Percentiles rank a stretch among this genome's conserved stretches.
These are phyloP conservation scores for Gossypium raimondii DNA, from an alignment of 345 rosid species.

Conservation along the genomic window DNA sequence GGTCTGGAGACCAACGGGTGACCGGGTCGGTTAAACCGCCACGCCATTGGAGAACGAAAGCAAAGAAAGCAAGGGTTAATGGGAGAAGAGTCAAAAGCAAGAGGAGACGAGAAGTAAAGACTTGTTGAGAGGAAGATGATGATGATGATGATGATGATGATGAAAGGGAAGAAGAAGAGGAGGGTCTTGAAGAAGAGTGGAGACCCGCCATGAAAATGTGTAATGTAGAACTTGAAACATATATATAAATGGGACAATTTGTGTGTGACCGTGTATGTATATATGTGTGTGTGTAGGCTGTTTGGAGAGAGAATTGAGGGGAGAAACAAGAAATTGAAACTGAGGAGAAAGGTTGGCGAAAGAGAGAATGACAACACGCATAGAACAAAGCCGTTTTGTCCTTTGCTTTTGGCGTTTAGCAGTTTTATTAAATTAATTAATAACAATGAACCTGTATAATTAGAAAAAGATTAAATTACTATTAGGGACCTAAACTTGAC, in stretches of 20 bases:
- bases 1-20: constrained; percentile 45
- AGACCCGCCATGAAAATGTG: constrained; percentile 55
- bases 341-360: not conserved
- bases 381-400: constrained; percentile 23
- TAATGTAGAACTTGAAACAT: not conserved
- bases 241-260: not conserved
- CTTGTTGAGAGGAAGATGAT: constrained; percentile 17
- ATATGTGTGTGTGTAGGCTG: not conserved
- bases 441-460: too few species aligned
- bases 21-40: constrained; percentile 49
- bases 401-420: not conserved
- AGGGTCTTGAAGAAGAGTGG: constrained; percentile 23
- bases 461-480: too few species aligned
- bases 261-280: not conserved
- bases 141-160: constrained; percentile 10
- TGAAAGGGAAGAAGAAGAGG: constrained; percentile 16
- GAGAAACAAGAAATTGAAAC: not conserved
- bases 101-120: constrained; percentile 38
- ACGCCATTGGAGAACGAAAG: constrained; percentile 72
- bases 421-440: not conserved
- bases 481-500: too few species aligned
- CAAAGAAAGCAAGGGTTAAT: constrained; percentile 50
- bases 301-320: not conserved
- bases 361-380: not conserved
- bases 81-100: constrained; percentile 52